Base-by-base conservation (phyloP, 1,284 basidiomycete species). In the Sutorius eximius region DNA sequence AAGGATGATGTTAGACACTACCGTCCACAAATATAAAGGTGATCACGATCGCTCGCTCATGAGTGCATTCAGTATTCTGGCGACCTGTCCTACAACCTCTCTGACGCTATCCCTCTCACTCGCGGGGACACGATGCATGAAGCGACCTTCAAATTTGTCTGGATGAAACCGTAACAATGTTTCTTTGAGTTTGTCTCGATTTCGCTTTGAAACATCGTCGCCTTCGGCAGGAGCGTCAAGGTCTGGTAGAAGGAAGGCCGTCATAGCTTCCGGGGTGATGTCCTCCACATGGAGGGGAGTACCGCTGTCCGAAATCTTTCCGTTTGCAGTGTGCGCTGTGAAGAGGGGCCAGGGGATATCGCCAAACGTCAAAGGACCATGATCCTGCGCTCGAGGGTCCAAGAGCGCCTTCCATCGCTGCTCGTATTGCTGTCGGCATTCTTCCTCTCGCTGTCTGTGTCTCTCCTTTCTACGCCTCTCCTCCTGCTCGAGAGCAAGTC, bases 301-400 rank as follows among this genome's bases (percentile, higher is more conserved):
- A 30, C 16, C 43, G 36, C 51, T 51, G 49, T 55, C 60, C 57
- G 57, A 51, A 18, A 42, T 16, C 7, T 51, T 51, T 32, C 30
- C 38, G 5, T 40, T 42, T 13, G 45, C 29, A 32, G 33, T 20
- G 32, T 36, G 38, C 3, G 41, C 33, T 18, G 70, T 63, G 20
- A 82, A 73, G 44, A 91, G 72, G 0, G 92, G 92, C 92, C 91
- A 94, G 1, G 92, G 92, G 10, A 94, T 81, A 65, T 91, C 87
- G 12, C 64, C 64, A 62, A 90, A 90, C 2, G 61, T 53, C 27
- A 85, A 65, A 41, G 49, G 24, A 38, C 44, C 47, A 9, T 61
- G 59, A 32, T 62, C 59, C 15, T 59, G 59, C 8, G 57, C 54
- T n/a, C 59, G 53, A 22, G 65, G 57, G 18, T 71, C 71, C 30